These are phyloP conservation scores for Trebouxia sp. DNA, from an alignment of 139 green algal genomes.

Conservation along the genomic window DNA sequence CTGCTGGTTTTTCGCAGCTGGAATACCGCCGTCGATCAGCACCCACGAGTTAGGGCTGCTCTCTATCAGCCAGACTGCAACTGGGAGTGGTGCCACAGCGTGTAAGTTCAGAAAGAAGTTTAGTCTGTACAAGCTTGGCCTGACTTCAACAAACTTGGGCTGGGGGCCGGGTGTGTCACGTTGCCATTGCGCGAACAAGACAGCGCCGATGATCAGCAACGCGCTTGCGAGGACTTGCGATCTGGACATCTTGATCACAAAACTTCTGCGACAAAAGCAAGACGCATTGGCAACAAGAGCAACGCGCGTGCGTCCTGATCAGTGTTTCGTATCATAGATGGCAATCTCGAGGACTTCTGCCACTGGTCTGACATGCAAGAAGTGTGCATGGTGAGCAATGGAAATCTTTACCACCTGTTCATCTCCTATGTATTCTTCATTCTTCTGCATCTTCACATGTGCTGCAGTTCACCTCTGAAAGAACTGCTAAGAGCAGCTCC, in stretches of 20 bases:
- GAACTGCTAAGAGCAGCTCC: no score
- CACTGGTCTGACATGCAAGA: no score
- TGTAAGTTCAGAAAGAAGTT: neutral
- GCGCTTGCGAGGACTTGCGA: neutral
- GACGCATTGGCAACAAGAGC: neutral
- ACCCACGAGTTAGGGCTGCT: conserved; percentile 18
- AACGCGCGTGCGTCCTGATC: no score
- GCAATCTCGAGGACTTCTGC: no score
- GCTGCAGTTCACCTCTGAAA: no score
- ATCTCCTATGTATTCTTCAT: no score
- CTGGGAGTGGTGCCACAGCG: neutral
- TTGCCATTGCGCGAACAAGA: neutral
- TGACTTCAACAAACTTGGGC: neutral
- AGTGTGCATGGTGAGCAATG: no score
- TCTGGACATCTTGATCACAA: neutral
- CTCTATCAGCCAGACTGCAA: neutral
- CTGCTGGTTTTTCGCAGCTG: neutral
- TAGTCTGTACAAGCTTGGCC: neutral
- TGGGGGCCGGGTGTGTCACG: neutral
- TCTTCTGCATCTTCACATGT: no score
- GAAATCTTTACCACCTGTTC: no score
- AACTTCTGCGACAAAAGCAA: neutral
- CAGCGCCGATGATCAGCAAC: neutral
- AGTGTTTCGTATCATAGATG: no score
- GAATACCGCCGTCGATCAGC: neutral